These are phyloP conservation scores for Annulohypoxylon maeteangense DNA, from an alignment of 495 filamentous ascomycete genomes.

Conservation along the genomic window DNA sequence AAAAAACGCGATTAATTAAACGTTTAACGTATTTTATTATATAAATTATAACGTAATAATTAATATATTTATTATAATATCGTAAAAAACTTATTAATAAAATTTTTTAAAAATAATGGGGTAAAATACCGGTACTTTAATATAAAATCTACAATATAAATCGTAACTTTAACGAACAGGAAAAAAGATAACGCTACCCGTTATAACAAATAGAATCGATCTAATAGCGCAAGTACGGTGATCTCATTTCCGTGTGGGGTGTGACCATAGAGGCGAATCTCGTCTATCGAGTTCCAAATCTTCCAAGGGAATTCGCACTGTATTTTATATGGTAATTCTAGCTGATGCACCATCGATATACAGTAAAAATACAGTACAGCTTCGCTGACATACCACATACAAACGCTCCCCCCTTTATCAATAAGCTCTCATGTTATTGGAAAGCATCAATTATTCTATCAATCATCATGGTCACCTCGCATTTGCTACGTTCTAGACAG, in stretches of 20 bases:
- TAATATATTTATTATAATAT: too few species aligned
- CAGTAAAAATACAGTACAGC: background rate
- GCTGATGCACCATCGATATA: background rate
- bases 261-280: slow-evolving; percentile 1
- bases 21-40: too few species aligned
- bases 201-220: slow-evolving; percentile 12
- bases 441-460: slow-evolving; percentile 1
- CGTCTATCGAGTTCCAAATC: background rate
- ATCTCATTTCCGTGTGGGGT: slow-evolving; percentile 35
- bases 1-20: too few species aligned
- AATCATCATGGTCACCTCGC: slow-evolving; percentile 14
- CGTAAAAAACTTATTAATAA: too few species aligned
- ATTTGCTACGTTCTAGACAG: slow-evolving; percentile 19
- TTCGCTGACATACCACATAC: background rate
- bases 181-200: too few species aligned
- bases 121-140: too few species aligned
- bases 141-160: too few species aligned
- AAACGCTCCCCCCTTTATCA: slow-evolving; percentile 4
- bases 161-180: too few species aligned
- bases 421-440: slow-evolving; percentile 4
- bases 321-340: background rate
- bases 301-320: background rate
- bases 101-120: too few species aligned
- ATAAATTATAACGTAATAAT: too few species aligned
- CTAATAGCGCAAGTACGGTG: slow-evolving; percentile 20